phyloP scores from a whole-genome alignment of 2,329 filamentous ascomycete genomes.

The Fusarium hostae region DNA sequence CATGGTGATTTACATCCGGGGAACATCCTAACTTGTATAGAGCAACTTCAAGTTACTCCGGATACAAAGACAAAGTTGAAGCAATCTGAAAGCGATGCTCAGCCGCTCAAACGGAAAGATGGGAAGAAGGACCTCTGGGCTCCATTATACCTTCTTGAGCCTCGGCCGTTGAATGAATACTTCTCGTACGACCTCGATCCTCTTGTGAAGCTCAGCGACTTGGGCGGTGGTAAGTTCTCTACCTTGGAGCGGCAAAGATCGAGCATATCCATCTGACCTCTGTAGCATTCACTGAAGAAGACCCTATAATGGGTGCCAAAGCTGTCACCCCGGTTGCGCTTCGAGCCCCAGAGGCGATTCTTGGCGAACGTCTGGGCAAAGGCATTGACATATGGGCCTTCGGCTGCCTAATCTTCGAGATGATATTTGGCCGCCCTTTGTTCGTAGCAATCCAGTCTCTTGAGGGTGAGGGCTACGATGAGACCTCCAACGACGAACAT shows the following conservation, averaged over 20 bases:
- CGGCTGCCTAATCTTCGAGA: background rate
- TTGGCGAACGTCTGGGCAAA: background rate
- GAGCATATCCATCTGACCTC: background rate
- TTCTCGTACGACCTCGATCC: background rate
- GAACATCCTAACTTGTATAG: background rate
- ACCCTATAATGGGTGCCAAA: accelerated
- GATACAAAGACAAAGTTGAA: background rate
- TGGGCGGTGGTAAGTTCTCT: background rate
- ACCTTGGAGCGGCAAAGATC: accelerated
- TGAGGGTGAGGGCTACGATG: background rate
- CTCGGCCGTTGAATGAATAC: background rate
- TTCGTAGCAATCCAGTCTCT: background rate
- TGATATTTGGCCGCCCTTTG: background rate
- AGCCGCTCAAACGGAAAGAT: background rate
- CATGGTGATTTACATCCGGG: background rate
- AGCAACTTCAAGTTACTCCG: accelerated
- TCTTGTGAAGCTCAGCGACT: background rate
- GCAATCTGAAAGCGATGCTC: background rate
- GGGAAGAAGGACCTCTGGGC: background rate
- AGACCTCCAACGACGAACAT: background rate
- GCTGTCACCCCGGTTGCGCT: background rate
- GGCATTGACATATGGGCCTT: background rate
- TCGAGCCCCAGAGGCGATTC: background rate
- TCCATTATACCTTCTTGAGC: background rate
- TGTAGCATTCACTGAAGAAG: background rate